Evolutionary conservation across 208 protist genomes (phyloP).

Genomic region (Acanthamoeba royreba): DNA sequence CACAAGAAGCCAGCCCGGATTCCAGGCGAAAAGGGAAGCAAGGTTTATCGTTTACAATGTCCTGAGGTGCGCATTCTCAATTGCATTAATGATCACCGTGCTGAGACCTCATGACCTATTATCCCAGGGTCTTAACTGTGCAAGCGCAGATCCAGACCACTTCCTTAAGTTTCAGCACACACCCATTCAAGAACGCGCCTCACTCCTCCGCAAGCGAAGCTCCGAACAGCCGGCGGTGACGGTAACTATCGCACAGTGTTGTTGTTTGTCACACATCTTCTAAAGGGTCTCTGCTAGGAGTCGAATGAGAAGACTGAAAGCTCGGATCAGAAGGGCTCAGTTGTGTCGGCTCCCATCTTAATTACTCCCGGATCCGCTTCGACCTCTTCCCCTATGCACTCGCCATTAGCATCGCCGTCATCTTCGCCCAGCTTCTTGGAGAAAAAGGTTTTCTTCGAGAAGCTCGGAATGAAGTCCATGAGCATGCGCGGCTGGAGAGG

Average conservation of each 20-base stretch:
- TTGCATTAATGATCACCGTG: neutral
- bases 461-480: neutral
- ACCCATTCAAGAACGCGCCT: neutral
- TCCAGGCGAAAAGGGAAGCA: neutral
- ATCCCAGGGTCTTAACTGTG: neutral
- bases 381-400: neutral
- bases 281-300: no score
- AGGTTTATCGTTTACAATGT: neutral
- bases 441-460: neutral
- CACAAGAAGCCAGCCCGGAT: neutral
- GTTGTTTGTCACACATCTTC: no score
- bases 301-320: no score
- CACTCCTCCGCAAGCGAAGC: neutral
- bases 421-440: neutral
- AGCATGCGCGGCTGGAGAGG: neutral
- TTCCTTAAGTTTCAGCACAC: neutral
- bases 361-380: neutral
- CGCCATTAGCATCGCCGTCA: neutral
- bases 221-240: neutral
- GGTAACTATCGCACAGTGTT: no score
- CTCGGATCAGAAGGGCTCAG: no score
- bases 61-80: neutral
- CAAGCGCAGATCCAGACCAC: neutral
- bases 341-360: no score
- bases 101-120: neutral